Evolutionary conservation across 768 basidiomycete genomes (phyloP).

Genomic region (Kwoniella bestiolae): DNA sequence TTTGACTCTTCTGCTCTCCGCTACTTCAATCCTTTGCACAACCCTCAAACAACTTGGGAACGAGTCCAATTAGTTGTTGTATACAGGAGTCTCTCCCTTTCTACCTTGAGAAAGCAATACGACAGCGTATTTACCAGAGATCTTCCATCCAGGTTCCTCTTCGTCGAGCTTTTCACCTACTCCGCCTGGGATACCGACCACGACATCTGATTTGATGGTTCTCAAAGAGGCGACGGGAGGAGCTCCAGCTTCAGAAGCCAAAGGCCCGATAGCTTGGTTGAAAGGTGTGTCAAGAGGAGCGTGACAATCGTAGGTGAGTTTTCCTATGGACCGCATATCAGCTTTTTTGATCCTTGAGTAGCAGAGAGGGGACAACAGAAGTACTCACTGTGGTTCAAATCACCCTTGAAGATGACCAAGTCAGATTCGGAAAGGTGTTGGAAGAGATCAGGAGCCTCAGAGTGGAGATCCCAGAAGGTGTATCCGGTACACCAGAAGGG

Average conservation of each 20-base stretch:
- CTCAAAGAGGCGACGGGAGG: slow-evolving; percentile 83
- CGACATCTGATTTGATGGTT: slow-evolving; percentile 94
- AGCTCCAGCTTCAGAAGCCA: slow-evolving; percentile 85
- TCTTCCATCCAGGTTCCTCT: slow-evolving; percentile 92
- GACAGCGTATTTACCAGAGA: slow-evolving; percentile 93
- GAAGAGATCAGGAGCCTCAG: slow-evolving; percentile 66
- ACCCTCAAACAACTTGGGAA: too few species aligned
- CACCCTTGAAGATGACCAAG: slow-evolving; percentile 91
- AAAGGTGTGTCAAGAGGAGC: slow-evolving; percentile 71
- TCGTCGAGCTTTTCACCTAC: slow-evolving; percentile 79
- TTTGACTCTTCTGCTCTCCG: too few species aligned
- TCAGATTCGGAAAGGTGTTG: slow-evolving; percentile 86
- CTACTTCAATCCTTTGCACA: too few species aligned
- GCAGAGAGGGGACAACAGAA: background rate
- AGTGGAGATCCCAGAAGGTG: slow-evolving; percentile 66
- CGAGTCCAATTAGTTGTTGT: slow-evolving; percentile 13
- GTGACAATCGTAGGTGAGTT: slow-evolving; percentile 59
- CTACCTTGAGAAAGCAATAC: slow-evolving; percentile 85
- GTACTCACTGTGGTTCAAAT: slow-evolving; percentile 87
- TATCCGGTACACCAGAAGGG: slow-evolving; percentile 77
- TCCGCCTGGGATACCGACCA: slow-evolving; percentile 64
- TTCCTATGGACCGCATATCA: slow-evolving; percentile 10
- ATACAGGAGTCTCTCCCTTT: slow-evolving; percentile 76
- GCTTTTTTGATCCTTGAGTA: background rate
- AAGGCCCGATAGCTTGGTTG: slow-evolving; percentile 85